Evolutionary conservation across 306 rosid genomes (phyloP), one percentile per base, ranked within the genome.

Genomic region (Malus sieversii): DNA sequence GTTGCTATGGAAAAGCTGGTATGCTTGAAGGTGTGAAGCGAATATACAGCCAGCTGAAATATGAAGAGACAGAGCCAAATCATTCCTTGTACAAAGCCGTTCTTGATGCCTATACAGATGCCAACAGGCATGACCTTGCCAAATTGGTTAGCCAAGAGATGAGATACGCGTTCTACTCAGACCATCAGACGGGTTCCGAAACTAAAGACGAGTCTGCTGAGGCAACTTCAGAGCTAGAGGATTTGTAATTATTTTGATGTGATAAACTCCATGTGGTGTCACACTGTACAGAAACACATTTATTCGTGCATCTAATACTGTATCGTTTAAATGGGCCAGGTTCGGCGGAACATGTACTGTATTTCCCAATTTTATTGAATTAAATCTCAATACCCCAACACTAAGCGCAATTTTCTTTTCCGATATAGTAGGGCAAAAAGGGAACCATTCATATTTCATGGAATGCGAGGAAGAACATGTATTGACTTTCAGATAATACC

Each of bases 21-120:
- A 86, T 95, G 92, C 66, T 95, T 59, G 94, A 86, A 86, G 98
- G 97, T 23, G 89, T 91, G 80, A 91, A 86, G 87, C 79, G 92
- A 71, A 78, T 95, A 66, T 88, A 88, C 82, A 79, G 89, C 82
- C 91, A 80, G 66, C 68, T 95, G 48, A 88, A 89, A 79, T 83
- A 79, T 57, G 96, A 85, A 77, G 87, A 92, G 77, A 85, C 89
- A 1, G 86, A 85, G 75, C 87, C 82, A 3, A 86, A 79, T 65
- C 75, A 79, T 48, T 86, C 98, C 35, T 84, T 95, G 89, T 86
- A 82, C 84, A 82, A 82, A 82, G 96, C 93, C 48, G 86, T 95
- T 23, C 83, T 83, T 73, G 81, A 84, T 76, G 96, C 96, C 11
- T 95, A 84, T 79, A 84, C 75, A 70, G 67, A 64, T 79, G 89